Evolutionary conservation across 2,329 filamentous ascomycete genomes (phyloP).

Genomic region (Trichoderma lentiforme): DNA sequence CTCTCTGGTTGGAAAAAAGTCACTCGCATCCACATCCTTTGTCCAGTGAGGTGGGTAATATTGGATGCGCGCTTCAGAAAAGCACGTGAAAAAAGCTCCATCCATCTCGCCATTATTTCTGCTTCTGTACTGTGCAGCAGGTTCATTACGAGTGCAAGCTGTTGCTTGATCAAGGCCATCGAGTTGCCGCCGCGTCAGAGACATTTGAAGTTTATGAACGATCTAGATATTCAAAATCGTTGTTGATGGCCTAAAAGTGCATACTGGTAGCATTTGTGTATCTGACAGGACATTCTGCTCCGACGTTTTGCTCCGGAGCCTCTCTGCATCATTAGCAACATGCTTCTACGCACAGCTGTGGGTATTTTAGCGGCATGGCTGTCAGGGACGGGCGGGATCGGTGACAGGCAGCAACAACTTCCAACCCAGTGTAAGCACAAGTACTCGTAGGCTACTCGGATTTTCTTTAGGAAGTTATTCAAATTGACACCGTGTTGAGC

Average conservation of each 20-base stretch:
- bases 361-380: background rate
- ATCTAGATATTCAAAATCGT: background rate
- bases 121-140: background rate
- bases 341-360: background rate
- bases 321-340: background rate
- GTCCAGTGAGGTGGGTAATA: background rate
- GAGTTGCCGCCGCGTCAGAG: background rate
- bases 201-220: background rate
- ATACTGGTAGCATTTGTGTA: background rate
- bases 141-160: background rate
- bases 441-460: background rate
- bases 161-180: background rate
- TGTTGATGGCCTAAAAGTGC: background rate
- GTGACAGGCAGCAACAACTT: background rate
- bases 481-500: background rate
- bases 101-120: background rate
- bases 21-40: slow-evolving; percentile 2
- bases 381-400: background rate
- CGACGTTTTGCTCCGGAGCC: background rate
- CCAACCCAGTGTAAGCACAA: background rate
- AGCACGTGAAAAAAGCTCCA: slow-evolving; percentile 8
- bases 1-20: background rate
- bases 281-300: background rate
- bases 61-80: background rate
- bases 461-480: background rate